Percentiles rank a stretch among this genome's conserved stretches.
These are phyloP conservation scores for Pseudomassariella vexata DNA, from an alignment of 2,329 filamentous ascomycete species.

Conservation along the genomic window DNA sequence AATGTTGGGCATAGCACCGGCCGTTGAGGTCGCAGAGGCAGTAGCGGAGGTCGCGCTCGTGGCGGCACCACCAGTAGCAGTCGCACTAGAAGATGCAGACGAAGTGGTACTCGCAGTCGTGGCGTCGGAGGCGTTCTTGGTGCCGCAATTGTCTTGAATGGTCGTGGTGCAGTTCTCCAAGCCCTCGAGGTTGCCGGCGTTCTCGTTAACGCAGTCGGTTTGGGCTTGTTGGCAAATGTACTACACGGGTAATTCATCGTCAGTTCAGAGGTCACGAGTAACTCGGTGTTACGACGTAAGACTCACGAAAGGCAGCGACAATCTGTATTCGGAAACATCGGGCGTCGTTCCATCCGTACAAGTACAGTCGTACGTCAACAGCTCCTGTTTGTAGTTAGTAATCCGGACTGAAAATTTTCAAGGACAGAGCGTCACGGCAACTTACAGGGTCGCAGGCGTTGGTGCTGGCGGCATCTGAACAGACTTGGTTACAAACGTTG, in stretches of 20 bases:
- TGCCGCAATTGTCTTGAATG: conserved; percentile 44
- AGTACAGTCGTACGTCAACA: conserved; percentile 1
- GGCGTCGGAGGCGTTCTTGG: conserved; percentile 31
- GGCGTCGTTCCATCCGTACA: background rate
- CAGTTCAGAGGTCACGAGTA: background rate
- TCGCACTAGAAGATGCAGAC: conserved; percentile 18
- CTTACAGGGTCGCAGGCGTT: conserved; percentile 2
- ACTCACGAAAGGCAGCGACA: conserved; percentile 20
- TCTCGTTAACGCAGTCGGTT: conserved; percentile 37
- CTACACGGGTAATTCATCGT: conserved; percentile 19
- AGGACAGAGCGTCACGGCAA: background rate
- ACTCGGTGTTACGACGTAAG: background rate
- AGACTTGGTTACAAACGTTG: conserved; percentile 2
- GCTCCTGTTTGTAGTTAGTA: background rate
- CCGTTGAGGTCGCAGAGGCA: conserved; percentile 13
- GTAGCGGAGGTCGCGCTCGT: conserved; percentile 11
- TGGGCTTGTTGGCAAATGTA: conserved; percentile 48
- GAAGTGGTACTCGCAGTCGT: conserved; percentile 19
- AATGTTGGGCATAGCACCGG: conserved; percentile 20
- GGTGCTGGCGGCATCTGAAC: background rate
- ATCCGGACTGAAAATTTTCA: background rate
- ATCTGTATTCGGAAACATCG: conserved; percentile 3
- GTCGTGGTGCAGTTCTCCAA: conserved; percentile 43
- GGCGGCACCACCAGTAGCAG: conserved; percentile 17
- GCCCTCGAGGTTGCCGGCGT: conserved; percentile 32